phyloP scores from a whole-genome alignment of 306 rosid genomes.

The Cucurbita maxima region DNA sequence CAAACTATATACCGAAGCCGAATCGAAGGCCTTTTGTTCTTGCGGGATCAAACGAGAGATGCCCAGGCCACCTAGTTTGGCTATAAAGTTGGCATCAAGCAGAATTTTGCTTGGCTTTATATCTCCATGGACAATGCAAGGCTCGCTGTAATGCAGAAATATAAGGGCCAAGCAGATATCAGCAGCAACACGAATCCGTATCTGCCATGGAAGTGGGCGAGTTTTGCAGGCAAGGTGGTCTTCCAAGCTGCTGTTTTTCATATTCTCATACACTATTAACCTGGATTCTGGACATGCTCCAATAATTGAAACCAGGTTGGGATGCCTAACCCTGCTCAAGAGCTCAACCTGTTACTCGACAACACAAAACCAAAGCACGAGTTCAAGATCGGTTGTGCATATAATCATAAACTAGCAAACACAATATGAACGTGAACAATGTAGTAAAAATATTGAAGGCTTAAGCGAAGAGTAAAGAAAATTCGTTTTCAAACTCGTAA shows the following conservation, averaged over 20 bases:
- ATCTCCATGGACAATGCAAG: conserved; percentile 69
- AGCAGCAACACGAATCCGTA: conserved; percentile 51
- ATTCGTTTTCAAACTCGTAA: too few species aligned
- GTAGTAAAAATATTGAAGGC: neutral
- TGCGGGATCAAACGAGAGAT: conserved; percentile 35
- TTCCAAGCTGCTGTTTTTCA: conserved; percentile 70
- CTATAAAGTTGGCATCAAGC: conserved; percentile 63
- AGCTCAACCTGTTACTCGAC: conserved; percentile 60
- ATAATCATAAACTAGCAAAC: neutral
- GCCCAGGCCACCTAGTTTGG: conserved; percentile 65
- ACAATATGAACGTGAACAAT: neutral
- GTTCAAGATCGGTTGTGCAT: neutral
- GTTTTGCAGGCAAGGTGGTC: conserved; percentile 45
- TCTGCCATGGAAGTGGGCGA: conserved; percentile 67
- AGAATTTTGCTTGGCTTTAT: conserved; percentile 75
- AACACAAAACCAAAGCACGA: neutral
- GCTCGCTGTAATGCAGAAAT: conserved; percentile 63
- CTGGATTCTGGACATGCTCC: conserved; percentile 74
- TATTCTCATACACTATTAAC: conserved; percentile 67
- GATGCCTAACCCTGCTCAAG: conserved; percentile 78
- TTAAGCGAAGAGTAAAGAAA: too few species aligned
- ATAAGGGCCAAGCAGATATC: conserved; percentile 74
- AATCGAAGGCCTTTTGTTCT: conserved; percentile 25
- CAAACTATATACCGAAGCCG: conserved; percentile 6
- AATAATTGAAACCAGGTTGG: conserved; percentile 50